Percentiles rank a stretch among this genome's conserved stretches.
These are phyloP conservation scores for Phytophthora quininea DNA, from an alignment of 352 stramenopile genomes.

Conservation along the genomic window DNA sequence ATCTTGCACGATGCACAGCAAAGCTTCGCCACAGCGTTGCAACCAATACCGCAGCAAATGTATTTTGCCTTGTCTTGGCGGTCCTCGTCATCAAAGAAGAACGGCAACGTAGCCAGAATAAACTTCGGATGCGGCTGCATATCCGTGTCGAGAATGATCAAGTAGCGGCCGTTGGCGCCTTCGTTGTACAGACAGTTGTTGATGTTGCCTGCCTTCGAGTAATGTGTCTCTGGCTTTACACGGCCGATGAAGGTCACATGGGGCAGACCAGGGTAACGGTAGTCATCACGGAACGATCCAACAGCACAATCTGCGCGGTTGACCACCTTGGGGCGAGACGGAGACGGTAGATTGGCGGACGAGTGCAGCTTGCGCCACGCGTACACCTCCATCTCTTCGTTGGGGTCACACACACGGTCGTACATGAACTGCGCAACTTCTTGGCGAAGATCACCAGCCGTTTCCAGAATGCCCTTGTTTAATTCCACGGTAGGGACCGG, in stretches of 20 bases:
- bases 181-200: constrained; percentile 90
- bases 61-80: constrained; percentile 80
- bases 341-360: constrained; percentile 76
- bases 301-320: constrained; percentile 73
- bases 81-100: constrained; percentile 85
- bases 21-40: constrained; percentile 80
- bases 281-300: constrained; percentile 86
- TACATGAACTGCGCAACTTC: constrained; percentile 89
- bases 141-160: constrained; percentile 84
- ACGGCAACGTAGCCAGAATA: constrained; percentile 71
- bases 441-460: constrained; percentile 76
- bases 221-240: constrained; percentile 82
- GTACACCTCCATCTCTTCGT: constrained; percentile 87
- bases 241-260: constrained; percentile 81
- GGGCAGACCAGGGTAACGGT: constrained; percentile 76
- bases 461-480: constrained; percentile 85
- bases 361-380: constrained; percentile 86
- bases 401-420: constrained; percentile 82
- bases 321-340: constrained; percentile 66
- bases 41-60: constrained; percentile 73
- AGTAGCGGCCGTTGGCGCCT: constrained; percentile 75
- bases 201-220: constrained; percentile 90
- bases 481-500: constrained; percentile 69
- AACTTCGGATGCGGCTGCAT: constrained; percentile 88
- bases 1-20: constrained; percentile 88